phyloP scores from a whole-genome alignment of 345 rosid genomes.

The Limnanthes douglasii region DNA sequence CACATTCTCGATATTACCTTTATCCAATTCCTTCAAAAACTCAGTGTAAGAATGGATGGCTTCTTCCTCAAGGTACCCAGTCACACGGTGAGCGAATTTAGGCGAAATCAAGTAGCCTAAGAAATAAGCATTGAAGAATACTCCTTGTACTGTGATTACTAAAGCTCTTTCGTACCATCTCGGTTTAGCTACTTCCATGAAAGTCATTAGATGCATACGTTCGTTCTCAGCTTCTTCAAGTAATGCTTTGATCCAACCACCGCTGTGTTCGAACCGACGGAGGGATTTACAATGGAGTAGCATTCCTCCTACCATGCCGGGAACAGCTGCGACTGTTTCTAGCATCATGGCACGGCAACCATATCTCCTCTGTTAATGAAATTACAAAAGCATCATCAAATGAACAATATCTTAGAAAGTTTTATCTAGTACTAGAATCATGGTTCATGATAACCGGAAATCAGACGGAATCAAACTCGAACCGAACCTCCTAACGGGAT shows the following conservation, averaged over 20 bases:
- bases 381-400: not conserved
- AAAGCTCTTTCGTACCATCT: slow-evolving; percentile 73
- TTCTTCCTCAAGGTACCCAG: slow-evolving; percentile 77
- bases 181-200: slow-evolving; percentile 67
- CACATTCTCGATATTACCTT: slow-evolving; percentile 58
- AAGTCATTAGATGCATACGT: slow-evolving; percentile 84
- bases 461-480: slow-evolving; percentile 6
- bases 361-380: slow-evolving; percentile 46
- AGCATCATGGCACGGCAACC: slow-evolving; percentile 89
- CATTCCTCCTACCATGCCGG: slow-evolving; percentile 78
- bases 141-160: slow-evolving; percentile 52
- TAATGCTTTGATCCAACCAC: slow-evolving; percentile 71
- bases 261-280: slow-evolving; percentile 58
- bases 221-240: slow-evolving; percentile 86
- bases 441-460: not conserved
- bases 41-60: slow-evolving; percentile 75
- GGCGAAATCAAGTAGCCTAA: slow-evolving; percentile 56
- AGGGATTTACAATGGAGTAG: slow-evolving; percentile 66
- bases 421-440: not conserved
- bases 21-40: slow-evolving; percentile 67
- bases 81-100: slow-evolving; percentile 66
- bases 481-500: too few relatives aligned
- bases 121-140: slow-evolving; percentile 72
- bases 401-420: not conserved
- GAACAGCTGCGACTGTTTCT: slow-evolving; percentile 75